These are phyloP conservation scores for Aaosphaeria arxii DNA, from an alignment of 2,329 filamentous ascomycete genomes.

Conservation along the genomic window DNA sequence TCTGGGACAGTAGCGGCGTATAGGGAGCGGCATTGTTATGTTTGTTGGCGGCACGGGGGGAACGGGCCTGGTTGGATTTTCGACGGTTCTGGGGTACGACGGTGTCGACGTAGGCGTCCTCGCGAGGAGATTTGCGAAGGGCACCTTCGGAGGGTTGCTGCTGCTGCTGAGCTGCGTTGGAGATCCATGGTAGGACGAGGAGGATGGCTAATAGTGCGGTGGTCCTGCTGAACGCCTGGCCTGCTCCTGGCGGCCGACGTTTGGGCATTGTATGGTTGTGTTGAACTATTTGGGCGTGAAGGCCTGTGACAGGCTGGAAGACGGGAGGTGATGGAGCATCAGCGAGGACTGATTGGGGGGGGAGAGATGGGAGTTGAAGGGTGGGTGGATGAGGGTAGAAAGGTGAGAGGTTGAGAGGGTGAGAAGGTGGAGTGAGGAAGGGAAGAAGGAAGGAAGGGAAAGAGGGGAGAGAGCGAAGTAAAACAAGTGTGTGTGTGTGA, in stretches of 20 bases:
- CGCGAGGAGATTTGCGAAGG: conserved; percentile 19
- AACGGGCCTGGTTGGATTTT: conserved; percentile 12
- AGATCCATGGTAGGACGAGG: conserved; percentile 31
- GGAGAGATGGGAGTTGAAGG: background rate
- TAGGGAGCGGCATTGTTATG: conserved; percentile 13
- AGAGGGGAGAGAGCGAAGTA: background rate
- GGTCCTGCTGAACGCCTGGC: conserved; percentile 32
- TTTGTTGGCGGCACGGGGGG: conserved; percentile 15
- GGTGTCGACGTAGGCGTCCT: conserved; percentile 25
- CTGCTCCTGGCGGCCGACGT: conserved; percentile 39
- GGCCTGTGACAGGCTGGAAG: conserved; percentile 29
- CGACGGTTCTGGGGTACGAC: conserved; percentile 16
- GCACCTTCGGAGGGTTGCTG: conserved; percentile 27
- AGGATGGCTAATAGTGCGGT: conserved; percentile 29
- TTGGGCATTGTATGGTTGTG: conserved; percentile 31
- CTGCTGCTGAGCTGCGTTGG: conserved; percentile 43
- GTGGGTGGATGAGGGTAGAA: background rate
- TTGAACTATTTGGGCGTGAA: conserved; percentile 16
- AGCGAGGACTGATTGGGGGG: background rate
- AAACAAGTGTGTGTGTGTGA: background rate
- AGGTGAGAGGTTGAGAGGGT: too few species aligned
- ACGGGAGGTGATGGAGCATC: conserved; percentile 1
- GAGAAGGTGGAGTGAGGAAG: conserved; percentile 3
- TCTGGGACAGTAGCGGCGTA: conserved; percentile 38
- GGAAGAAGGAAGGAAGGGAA: conserved; percentile 5